Base-by-base conservation (phyloP, 306 rosid species). In the Pyrus bretschneideri region DNA sequence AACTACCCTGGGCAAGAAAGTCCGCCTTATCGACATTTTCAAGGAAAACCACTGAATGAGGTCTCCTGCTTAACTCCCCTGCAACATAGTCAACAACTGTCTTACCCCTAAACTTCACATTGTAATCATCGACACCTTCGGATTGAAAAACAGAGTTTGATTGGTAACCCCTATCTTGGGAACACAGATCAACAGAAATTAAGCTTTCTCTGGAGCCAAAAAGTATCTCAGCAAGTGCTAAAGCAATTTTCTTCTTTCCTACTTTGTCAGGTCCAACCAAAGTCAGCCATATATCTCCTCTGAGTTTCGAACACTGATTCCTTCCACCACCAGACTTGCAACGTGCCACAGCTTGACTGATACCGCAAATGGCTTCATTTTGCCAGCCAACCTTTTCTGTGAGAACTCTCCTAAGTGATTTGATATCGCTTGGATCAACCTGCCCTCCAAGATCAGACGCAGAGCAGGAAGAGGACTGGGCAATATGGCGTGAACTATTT, bases 261-360 rank as follows among this genome's bases (percentile, higher is more conserved):
- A 92, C 65, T 76, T 75, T 87, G 83, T 96, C 99, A 6, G 89
- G 97, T 65, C 99, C 99, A 64, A 85, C 81, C 55, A 96, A 88
- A 25, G 90, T 82, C 81, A 96, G 84, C 99, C 99, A 96, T 69
- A 80, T 81, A 78, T 89, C 93, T 75, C 87, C 88, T 85, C 93
- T 84, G 67, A 58, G 73, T 70, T 52, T 85, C 5, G 90, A 86
- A 82, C 84, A 70, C 11, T 57, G 33, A 11, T 71, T 82, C 84
- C 80, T 87, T 79, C 89, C 86, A 35, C 69, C 70, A 66, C 91
- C 87, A 31, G 87, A 86, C 82, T 81, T 81, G 76, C 88, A 78
- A 45, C 45, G 67, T 31, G 89, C 79, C 74, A 96, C 40, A 25
- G 90, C 80, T 85, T 76, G 84, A 61, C 84, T 83, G 67, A 96